Evolutionary conservation across 176 grass and related monocot species (phyloP).

Genomic region (Alloteropsis semialata): DNA sequence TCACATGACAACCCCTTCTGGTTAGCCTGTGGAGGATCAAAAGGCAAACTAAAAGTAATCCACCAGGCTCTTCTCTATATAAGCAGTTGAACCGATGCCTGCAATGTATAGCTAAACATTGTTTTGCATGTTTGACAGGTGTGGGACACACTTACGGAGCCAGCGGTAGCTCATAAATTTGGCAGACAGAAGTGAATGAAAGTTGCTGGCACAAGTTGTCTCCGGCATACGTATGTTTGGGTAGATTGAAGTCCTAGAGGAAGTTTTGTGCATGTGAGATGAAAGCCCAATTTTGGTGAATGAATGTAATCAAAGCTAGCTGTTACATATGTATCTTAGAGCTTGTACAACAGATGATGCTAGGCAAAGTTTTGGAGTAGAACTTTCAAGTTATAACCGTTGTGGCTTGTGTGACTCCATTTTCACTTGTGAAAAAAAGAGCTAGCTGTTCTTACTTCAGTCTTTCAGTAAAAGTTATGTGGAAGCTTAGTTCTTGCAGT

Average conservation of each 20-base stretch:
- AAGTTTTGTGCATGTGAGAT: background rate
- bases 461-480: no score
- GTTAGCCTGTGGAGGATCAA: slow-evolving; percentile 67
- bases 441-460: background rate
- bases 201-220: background rate
- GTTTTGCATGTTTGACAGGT: slow-evolving; percentile 29
- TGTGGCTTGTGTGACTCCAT: background rate
- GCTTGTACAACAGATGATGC: background rate
- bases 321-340: background rate
- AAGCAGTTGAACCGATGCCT: background rate
- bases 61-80: background rate
- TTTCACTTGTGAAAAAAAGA: background rate
- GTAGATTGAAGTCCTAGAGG: background rate
- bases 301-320: background rate
- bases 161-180: slow-evolving; percentile 41
- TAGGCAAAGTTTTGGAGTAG: background rate
- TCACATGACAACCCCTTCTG: slow-evolving; percentile 59
- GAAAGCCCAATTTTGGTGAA: slow-evolving; percentile 3
- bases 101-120: background rate
- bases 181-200: slow-evolving; percentile 23
- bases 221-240: background rate
- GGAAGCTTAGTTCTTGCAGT: background rate
- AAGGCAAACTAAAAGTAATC: slow-evolving; percentile 63
- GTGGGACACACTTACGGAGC: slow-evolving; percentile 55
- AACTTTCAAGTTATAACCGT: background rate